Evolutionary conservation across 441 rosid species (phyloP).

Genomic region (Theobroma grandiflorum): DNA sequence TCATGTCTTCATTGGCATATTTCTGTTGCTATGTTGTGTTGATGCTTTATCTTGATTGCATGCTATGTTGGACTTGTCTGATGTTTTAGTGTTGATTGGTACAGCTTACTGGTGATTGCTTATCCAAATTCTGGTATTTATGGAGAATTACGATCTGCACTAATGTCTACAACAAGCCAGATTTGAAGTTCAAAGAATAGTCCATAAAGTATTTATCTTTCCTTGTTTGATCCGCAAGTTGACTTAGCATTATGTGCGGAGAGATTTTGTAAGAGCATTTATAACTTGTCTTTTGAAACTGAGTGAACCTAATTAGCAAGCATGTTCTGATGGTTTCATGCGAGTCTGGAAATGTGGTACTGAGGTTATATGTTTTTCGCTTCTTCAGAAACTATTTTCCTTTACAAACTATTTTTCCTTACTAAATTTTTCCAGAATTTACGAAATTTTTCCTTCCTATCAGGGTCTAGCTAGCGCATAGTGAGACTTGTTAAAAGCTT

Average conservation of each 20-base stretch:
- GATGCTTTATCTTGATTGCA: neutral
- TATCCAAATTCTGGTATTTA: neutral
- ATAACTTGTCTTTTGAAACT: neutral
- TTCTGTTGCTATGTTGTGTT: neutral
- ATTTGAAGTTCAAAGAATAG: neutral
- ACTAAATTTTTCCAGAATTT: too few species aligned
- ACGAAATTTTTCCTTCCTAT: neutral
- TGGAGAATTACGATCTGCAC: neutral
- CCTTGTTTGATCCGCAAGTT: neutral
- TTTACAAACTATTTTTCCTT: too few species aligned
- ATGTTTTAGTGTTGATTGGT: neutral
- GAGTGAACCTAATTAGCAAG: neutral
- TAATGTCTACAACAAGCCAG: neutral
- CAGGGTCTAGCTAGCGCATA: neutral
- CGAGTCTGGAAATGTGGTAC: neutral
- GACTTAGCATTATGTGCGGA: neutral
- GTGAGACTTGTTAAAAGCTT: neutral
- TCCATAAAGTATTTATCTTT: neutral
- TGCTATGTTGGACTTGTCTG: neutral
- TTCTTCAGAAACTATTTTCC: neutral
- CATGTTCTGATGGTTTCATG: neutral
- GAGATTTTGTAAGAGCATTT: neutral
- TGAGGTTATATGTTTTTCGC: neutral
- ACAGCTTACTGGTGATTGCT: constrained; percentile 11
- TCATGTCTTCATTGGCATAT: neutral